These are phyloP conservation scores for Fragaria nilgerrensis DNA, from an alignment of 306 rosid species.

Conservation along the genomic window DNA sequence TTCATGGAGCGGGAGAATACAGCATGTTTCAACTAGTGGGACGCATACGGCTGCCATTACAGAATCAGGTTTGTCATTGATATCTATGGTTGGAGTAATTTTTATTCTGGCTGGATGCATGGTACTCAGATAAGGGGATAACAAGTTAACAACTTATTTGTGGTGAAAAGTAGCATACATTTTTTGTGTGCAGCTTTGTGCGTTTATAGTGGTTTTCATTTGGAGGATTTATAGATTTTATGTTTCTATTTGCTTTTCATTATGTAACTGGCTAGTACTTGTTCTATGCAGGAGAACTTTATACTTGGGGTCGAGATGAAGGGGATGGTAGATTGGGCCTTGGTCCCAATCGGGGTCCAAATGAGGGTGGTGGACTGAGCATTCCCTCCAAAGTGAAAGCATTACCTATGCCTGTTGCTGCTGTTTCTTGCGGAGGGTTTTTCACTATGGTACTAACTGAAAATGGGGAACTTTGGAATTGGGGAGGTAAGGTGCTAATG, in stretches of 20 bases:
- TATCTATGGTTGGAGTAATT: not conserved
- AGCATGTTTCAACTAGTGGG: slow-evolving; percentile 83
- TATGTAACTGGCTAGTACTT: slow-evolving; percentile 7
- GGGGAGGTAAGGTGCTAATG: slow-evolving; percentile 69
- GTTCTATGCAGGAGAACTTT: slow-evolving; percentile 67
- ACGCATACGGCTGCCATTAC: slow-evolving; percentile 89
- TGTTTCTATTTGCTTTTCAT: not conserved
- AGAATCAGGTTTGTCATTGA: slow-evolving; percentile 49
- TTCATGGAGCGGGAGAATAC: slow-evolving; percentile 65
- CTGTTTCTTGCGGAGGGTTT: slow-evolving; percentile 93
- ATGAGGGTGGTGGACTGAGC: slow-evolving; percentile 86
- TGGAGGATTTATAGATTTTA: not conserved
- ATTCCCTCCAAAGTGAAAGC: slow-evolving; percentile 73
- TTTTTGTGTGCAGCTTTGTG: not conserved
- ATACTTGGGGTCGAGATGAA: slow-evolving; percentile 96
- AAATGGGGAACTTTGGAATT: slow-evolving; percentile 83
- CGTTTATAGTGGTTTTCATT: not conserved
- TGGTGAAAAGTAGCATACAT: slow-evolving; percentile 3
- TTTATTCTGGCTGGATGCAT: not conserved
- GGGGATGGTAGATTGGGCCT: slow-evolving; percentile 97
- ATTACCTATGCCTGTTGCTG: slow-evolving; percentile 61
- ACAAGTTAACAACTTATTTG: not conserved
- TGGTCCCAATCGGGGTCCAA: slow-evolving; percentile 88
- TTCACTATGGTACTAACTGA: slow-evolving; percentile 72
- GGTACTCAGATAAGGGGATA: not conserved